A percentile compares a stretch with the other conserved stretches of the same genome.
Conservation (phyloP, 2,329 filamentous ascomycete genomes). For the Botrytis cinerea region DNA sequence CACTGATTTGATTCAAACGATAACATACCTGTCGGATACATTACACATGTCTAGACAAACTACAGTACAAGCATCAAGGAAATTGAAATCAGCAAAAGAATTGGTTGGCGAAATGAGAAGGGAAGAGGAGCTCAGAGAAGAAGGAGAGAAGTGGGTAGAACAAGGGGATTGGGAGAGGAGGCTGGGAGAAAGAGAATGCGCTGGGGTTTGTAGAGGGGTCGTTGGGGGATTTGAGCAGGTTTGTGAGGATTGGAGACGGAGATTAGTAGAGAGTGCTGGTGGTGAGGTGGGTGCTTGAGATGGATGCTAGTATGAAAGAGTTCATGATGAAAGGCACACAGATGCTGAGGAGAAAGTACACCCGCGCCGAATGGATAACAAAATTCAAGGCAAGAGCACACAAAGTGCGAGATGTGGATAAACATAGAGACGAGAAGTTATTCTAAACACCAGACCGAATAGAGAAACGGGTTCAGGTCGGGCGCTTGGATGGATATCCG, state of each 20-base stretch:
- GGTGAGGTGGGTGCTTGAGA: constrained; percentile 27
- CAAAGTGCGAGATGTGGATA: neutral
- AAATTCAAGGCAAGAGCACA: neutral
- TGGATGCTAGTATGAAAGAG: neutral
- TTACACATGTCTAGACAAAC: constrained; percentile 93
- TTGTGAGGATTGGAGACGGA: constrained; percentile 80
- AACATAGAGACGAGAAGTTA: neutral
- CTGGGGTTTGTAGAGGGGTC: constrained; percentile 80
- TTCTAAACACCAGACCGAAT: neutral
- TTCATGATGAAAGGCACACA: neutral
- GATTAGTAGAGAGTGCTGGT: constrained; percentile 63
- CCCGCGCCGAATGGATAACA: neutral
- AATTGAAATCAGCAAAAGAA: constrained; percentile 79
- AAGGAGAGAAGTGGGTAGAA: constrained; percentile 79
- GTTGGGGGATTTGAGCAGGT: constrained; percentile 90
- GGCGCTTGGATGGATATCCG: constrained; percentile 13
- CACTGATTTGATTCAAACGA: constrained; percentile 71
- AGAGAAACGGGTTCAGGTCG: neutral
- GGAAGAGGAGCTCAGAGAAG: constrained; percentile 79
- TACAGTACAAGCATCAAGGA: constrained; percentile 76
- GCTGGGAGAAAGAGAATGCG: constrained; percentile 76
- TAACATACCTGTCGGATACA: constrained; percentile 86
- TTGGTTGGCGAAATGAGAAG: constrained; percentile 81
- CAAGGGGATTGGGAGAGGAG: constrained; percentile 81
- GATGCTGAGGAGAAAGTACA: neutral